A percentile compares a stretch with the other conserved stretches of the same genome.
phyloP scores from a whole-genome alignment of 1,284 basidiomycete genomes.

The Pascua guehoae region DNA sequence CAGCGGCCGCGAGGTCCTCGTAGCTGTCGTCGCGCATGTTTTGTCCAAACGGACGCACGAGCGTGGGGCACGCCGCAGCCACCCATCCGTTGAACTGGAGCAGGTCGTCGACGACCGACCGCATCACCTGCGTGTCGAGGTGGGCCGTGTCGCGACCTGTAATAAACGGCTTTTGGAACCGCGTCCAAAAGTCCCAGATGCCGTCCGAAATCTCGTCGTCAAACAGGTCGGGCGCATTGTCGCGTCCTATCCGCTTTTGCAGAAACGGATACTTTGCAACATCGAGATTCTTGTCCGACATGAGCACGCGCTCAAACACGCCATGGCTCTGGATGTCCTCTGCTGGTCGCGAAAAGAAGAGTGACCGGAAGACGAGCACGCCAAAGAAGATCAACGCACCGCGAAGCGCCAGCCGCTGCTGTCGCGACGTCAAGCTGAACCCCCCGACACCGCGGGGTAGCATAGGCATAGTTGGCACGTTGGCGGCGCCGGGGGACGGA shows the following conservation, averaged over 20 bases:
- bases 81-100: constrained; percentile 95
- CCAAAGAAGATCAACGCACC: constrained; percentile 34
- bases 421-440: constrained; percentile 32
- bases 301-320: constrained; percentile 78
- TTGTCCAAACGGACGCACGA: constrained; percentile 84
- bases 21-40: constrained; percentile 78
- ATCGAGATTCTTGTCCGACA: constrained; percentile 78
- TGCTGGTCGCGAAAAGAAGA: constrained; percentile 33
- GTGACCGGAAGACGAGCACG: constrained; percentile 39
- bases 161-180: constrained; percentile 85
- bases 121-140: constrained; percentile 80
- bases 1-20: constrained; percentile 73
- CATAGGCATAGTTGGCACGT: constrained; percentile 30
- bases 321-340: constrained; percentile 69
- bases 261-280: constrained; percentile 79
- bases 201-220: constrained; percentile 70
- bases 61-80: constrained; percentile 87
- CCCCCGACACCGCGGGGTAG: constrained; percentile 12
- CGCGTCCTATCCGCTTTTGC: constrained; percentile 77
- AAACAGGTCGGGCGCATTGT: constrained; percentile 75
- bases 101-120: constrained; percentile 81
- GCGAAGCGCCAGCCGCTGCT: constrained; percentile 42
- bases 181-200: constrained; percentile 78
- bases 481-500: constrained; percentile 18
- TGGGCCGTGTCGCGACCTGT: constrained; percentile 73